phyloP scores from a whole-genome alignment of 371 early-diverging fungal genomes.

The Mortierella sp. region DNA sequence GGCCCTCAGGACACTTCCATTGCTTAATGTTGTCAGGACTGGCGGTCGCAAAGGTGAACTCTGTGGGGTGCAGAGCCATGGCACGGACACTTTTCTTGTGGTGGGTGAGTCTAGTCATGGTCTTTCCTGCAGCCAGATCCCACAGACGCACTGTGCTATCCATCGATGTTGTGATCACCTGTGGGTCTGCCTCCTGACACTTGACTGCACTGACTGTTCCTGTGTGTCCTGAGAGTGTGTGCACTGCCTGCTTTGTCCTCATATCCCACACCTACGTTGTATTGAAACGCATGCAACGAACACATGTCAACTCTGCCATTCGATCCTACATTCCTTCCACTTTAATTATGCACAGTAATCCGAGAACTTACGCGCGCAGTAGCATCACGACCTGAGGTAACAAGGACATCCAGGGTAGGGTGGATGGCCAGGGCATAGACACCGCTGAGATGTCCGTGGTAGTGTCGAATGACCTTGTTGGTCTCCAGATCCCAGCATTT shows the following conservation, averaged over 20 bases:
- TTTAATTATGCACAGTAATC: background rate
- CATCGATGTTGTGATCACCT: constrained; percentile 95
- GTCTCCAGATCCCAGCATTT: constrained; percentile 99
- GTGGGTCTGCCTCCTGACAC: constrained; percentile 82
- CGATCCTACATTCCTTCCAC: background rate
- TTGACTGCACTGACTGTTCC: constrained; percentile 90
- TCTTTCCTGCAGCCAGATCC: constrained; percentile 98
- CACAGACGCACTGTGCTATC: constrained; percentile 95
- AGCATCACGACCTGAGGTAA: constrained; percentile 96
- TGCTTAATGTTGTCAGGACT: constrained; percentile 95
- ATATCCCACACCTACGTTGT: constrained; percentile 92
- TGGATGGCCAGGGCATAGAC: constrained; percentile 94
- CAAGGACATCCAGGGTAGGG: constrained; percentile 94
- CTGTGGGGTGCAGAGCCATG: constrained; percentile 91
- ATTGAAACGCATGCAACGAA: background rate
- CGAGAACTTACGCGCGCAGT: constrained; percentile 82
- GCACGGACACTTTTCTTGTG: constrained; percentile 98
- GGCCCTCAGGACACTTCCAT: constrained; percentile 96
- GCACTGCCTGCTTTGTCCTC: constrained; percentile 94
- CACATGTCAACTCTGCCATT: constrained; percentile 1
- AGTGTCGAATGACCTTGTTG: constrained; percentile 98
- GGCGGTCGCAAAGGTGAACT: constrained; percentile 95
- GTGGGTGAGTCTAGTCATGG: constrained; percentile 94
- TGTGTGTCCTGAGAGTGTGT: constrained; percentile 91
- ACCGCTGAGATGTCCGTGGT: constrained; percentile 97